Percentiles rank a stretch among this genome's conserved stretches.
Evolutionary conservation across 1,284 basidiomycete genomes (phyloP).

Genomic region (Marasmius tenuissimus): DNA sequence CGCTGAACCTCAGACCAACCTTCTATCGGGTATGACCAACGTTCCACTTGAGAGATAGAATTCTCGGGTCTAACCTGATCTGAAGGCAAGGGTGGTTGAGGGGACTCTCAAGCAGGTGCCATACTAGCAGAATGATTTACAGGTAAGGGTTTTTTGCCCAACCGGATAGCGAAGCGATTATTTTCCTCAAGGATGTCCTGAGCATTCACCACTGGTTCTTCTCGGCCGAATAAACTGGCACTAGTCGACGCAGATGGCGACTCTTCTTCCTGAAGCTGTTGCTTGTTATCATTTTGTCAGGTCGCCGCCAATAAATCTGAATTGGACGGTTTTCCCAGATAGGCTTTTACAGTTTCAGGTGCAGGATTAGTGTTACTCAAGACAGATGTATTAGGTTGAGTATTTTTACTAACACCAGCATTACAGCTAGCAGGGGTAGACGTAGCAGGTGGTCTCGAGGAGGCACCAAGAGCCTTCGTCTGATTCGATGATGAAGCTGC

Average conservation of each 20-base stretch:
- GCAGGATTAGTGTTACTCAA: too few species aligned
- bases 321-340: too few species aligned
- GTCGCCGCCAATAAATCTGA: too few species aligned
- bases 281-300: neutral
- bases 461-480: neutral
- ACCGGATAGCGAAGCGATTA: neutral
- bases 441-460: neutral
- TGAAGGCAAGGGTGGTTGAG: neutral
- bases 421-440: too few species aligned
- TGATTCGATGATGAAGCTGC: neutral
- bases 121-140: neutral
- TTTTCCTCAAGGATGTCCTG: neutral
- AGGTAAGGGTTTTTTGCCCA: neutral
- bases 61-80: neutral
- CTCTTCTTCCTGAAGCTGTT: neutral
- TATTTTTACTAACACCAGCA: too few species aligned
- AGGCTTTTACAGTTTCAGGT: too few species aligned
- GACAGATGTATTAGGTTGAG: too few species aligned
- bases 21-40: neutral
- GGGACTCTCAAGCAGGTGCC: too few species aligned
- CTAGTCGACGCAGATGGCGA: neutral
- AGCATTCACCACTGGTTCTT: neutral
- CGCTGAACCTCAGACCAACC: neutral
- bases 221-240: neutral
- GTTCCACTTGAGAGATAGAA: neutral